Evolutionary conservation across 495 filamentous ascomycete genomes (phyloP).

Genomic region (Trichoderma reesei): DNA sequence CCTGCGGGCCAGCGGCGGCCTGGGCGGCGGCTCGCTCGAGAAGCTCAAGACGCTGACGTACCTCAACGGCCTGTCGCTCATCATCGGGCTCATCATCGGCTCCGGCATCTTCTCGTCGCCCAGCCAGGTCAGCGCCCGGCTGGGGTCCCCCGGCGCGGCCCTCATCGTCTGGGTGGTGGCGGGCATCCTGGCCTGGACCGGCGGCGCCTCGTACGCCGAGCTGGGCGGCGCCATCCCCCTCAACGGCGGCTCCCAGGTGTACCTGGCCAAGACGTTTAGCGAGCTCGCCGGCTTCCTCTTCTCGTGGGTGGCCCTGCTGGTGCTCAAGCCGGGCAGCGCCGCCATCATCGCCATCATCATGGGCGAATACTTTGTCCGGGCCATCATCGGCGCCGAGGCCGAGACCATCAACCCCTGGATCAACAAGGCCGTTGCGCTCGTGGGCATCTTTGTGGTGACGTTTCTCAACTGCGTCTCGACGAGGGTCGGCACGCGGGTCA

Average conservation of each 20-base stretch:
- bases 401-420: conserved; percentile 68
- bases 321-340: conserved; percentile 84
- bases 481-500: conserved; percentile 69
- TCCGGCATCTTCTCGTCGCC: conserved; percentile 95
- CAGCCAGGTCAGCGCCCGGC: conserved; percentile 85
- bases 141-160: conserved; percentile 83
- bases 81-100: conserved; percentile 92
- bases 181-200: conserved; percentile 89
- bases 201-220: conserved; percentile 92
- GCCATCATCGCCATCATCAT: conserved; percentile 97
- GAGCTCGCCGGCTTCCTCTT: conserved; percentile 87
- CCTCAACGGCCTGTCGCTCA: conserved; percentile 80
- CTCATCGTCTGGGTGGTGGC: conserved; percentile 86
- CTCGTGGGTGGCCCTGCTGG: conserved; percentile 89
- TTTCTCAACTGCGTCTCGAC: conserved; percentile 86
- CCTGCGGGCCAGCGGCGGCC: conserved; percentile 31
- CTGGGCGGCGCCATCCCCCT: conserved; percentile 90
- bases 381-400: conserved; percentile 33
- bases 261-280: conserved; percentile 91
- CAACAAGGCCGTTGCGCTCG: conserved; percentile 78
- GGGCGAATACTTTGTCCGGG: conserved; percentile 57
- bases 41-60: conserved; percentile 94
- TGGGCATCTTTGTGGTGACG: conserved; percentile 66
- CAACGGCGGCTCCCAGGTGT: conserved; percentile 89
- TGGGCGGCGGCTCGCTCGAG: conserved; percentile 59